Percentiles rank a stretch among this genome's conserved stretches.
Evolutionary conservation across 805 yeast species (phyloP).

Genomic region (Komagataella pastoris): DNA sequence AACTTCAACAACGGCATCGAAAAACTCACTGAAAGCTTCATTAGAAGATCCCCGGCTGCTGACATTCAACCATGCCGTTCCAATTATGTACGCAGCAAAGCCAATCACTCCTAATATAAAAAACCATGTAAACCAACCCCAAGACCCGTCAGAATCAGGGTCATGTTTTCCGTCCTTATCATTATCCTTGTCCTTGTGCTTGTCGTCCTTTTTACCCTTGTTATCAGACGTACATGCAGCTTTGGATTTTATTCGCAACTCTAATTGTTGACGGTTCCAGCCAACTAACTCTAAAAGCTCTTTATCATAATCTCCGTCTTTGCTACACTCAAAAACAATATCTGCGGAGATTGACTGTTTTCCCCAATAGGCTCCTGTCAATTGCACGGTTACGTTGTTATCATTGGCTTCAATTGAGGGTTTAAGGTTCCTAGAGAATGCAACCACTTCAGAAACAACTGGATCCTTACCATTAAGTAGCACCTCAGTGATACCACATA

Average conservation of each 20-base stretch:
- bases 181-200: constrained; percentile 12
- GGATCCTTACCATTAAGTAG: constrained; percentile 33
- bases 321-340: constrained; percentile 33
- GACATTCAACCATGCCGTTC: constrained; percentile 66
- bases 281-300: constrained; percentile 16
- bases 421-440: constrained; percentile 31
- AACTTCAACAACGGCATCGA: constrained; percentile 52
- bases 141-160: constrained; percentile 24
- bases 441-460: constrained; percentile 46
- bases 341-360: constrained; percentile 31
- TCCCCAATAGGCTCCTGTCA: constrained; percentile 65
- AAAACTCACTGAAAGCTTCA: constrained; percentile 59
- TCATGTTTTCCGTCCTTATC: constrained; percentile 15
- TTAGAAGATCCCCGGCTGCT: constrained; percentile 56
- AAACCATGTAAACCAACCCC: constrained; percentile 79
- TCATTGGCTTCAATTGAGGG: constrained; percentile 17
- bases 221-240: constrained; percentile 23
- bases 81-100: constrained; percentile 58
- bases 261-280: constrained; percentile 24
- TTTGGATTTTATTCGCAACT: constrained; percentile 17
- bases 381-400: constrained; percentile 20
- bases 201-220: constrained; percentile 18
- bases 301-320: constrained; percentile 9
- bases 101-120: constrained; percentile 62
- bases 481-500: constrained; percentile 64